phyloP scores from a whole-genome alignment of 305 asterid genomes.

The Solanum hybrid region DNA sequence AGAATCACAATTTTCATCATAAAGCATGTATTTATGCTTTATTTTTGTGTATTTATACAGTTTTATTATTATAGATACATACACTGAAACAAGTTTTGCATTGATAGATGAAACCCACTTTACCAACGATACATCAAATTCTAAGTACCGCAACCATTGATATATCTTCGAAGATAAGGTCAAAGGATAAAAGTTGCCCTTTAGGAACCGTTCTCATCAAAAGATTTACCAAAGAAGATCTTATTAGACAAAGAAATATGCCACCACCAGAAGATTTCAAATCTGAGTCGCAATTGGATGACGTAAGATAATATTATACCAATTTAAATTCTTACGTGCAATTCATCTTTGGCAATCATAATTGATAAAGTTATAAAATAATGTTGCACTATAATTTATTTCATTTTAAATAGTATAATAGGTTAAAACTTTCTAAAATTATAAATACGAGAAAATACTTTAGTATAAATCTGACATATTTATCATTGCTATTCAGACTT shows the following conservation, averaged over 20 bases:
- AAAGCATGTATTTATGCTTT: neutral
- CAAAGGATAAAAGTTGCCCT: neutral
- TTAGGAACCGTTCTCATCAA: neutral
- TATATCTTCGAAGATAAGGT: neutral
- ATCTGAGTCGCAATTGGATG: too few relatives aligned
- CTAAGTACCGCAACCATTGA: neutral
- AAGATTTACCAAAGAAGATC: neutral
- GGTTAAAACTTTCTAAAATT: neutral
- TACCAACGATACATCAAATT: neutral
- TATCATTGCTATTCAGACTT: neutral
- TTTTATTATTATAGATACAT: neutral
- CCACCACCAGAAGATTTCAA: too few relatives aligned
- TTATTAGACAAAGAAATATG: too few relatives aligned
- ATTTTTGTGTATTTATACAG: neutral
- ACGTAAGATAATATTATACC: too few relatives aligned
- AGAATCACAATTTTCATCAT: neutral
- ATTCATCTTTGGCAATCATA: neutral
- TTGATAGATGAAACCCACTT: neutral
- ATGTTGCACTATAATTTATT: neutral
- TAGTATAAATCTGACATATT: neutral
- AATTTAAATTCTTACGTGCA: too few relatives aligned
- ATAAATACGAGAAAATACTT: neutral
- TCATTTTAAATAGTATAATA: neutral
- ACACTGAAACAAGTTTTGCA: neutral
- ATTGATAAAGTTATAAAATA: neutral